Evolutionary conservation across 2,329 filamentous ascomycete genomes (phyloP).

Genomic region (Beauveria pseudobassiana): DNA sequence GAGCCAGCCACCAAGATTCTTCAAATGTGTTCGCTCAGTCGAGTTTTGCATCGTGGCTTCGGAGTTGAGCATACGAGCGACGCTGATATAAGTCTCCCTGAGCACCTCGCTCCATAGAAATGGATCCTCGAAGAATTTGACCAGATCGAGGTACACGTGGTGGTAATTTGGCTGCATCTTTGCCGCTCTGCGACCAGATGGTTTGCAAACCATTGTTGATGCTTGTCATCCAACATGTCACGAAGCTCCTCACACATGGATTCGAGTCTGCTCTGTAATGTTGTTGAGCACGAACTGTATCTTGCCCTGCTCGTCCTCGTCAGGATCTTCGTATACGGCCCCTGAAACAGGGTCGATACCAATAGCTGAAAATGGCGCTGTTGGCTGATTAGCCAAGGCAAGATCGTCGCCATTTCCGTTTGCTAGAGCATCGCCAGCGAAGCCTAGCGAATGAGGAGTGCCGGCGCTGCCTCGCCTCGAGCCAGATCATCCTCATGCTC

Average conservation of each 20-base stretch:
- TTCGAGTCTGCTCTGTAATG: slow-evolving; percentile 77
- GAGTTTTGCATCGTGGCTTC: slow-evolving; percentile 78
- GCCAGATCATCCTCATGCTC: slow-evolving; percentile 56
- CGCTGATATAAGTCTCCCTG: slow-evolving; percentile 83
- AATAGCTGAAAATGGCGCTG: slow-evolving; percentile 70
- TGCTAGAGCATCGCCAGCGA: slow-evolving; percentile 44
- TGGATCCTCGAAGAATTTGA: slow-evolving; percentile 74
- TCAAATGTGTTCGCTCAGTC: slow-evolving; percentile 79
- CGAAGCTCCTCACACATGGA: slow-evolving; percentile 77
- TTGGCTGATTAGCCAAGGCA: slow-evolving; percentile 48
- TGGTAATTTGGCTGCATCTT: slow-evolving; percentile 98
- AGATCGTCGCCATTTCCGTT: slow-evolving; percentile 67
- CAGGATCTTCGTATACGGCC: slow-evolving; percentile 70
- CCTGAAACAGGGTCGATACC: slow-evolving; percentile 63
- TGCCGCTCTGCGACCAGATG: slow-evolving; percentile 94
- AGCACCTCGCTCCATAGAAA: slow-evolving; percentile 82
- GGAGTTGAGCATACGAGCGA: slow-evolving; percentile 80
- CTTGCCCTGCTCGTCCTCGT: slow-evolving; percentile 80
- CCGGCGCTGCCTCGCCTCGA: slow-evolving; percentile 45
- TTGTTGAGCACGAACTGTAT: slow-evolving; percentile 97
- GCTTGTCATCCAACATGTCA: slow-evolving; percentile 67
- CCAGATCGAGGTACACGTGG: slow-evolving; percentile 80
- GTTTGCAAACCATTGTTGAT: slow-evolving; percentile 93
- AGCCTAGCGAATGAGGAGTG: slow-evolving; percentile 27
- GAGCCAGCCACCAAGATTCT: slow-evolving; percentile 90